phyloP scores from a whole-genome alignment of 1,139 yeast species.

The Scheffersomyces parashehatae region DNA sequence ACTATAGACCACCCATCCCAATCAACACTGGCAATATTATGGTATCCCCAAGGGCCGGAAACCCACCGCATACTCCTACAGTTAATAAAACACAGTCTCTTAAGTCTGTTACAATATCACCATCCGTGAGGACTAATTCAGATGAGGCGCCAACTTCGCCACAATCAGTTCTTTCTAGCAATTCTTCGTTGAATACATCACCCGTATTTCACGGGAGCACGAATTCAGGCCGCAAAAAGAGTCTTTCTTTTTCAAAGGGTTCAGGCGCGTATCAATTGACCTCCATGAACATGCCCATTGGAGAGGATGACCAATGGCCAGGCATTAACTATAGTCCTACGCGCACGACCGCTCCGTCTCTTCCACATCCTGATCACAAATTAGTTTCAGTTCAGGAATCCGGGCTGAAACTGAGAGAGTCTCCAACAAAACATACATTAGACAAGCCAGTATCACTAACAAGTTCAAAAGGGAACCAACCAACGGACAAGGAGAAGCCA shows the following conservation, averaged over 20 bases:
- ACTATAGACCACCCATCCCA: conserved; percentile 14
- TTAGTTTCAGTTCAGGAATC: conserved; percentile 10
- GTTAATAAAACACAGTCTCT: conserved; percentile 31
- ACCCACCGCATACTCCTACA: conserved; percentile 2
- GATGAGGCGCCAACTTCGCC: conserved; percentile 18
- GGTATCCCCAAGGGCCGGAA: conserved; percentile 1
- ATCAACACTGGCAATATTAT: conserved; percentile 2
- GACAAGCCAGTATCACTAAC: too few species aligned
- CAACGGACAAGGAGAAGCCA: not conserved
- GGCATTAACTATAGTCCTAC: conserved; percentile 9
- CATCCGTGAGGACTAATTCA: conserved; percentile 26
- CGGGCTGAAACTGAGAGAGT: too few species aligned
- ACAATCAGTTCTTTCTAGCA: conserved; percentile 17
- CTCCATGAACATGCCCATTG: conserved; percentile 4
- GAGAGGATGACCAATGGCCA: conserved; percentile 14
- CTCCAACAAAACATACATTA: too few species aligned
- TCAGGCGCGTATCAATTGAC: not conserved
- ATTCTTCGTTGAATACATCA: conserved; percentile 8
- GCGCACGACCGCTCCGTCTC: conserved; percentile 8
- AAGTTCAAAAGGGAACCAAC: not conserved
- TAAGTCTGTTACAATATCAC: conserved; percentile 42
- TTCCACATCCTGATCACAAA: conserved; percentile 6
- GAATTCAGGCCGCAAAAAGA: conserved; percentile 5
- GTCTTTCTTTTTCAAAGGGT: conserved; percentile 6
- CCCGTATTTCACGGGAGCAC: conserved; percentile 6